phyloP scores from a whole-genome alignment of 192 early-diverging fungal species.

The Backusella mclennaniae region DNA sequence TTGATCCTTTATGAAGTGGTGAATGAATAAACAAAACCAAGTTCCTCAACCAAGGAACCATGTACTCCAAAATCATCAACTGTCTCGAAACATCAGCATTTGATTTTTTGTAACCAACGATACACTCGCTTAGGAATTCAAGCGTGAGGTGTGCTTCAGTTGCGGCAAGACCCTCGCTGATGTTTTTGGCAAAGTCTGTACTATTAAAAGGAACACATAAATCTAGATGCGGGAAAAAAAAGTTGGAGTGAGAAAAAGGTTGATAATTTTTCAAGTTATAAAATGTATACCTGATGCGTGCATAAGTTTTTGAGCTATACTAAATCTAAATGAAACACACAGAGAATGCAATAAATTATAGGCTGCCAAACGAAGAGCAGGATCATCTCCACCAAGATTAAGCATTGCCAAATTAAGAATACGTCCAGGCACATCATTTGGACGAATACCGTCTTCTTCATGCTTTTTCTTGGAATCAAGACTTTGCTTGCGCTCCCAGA shows the following conservation, averaged over 20 bases:
- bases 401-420: slow-evolving; percentile 89
- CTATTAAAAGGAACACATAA: slow-evolving; percentile 87
- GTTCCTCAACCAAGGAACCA: slow-evolving; percentile 84
- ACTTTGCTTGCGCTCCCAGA: slow-evolving; percentile 1
- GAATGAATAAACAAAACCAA: slow-evolving; percentile 54
- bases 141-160: slow-evolving; percentile 76
- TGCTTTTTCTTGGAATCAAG: not conserved
- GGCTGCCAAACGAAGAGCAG: slow-evolving; percentile 70
- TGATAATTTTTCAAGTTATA: not conserved
- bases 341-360: slow-evolving; percentile 88
- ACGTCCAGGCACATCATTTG: slow-evolving; percentile 85
- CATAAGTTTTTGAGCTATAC: slow-evolving; percentile 71
- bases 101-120: slow-evolving; percentile 73
- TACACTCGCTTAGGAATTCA: slow-evolving; percentile 82
- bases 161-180: slow-evolving; percentile 74
- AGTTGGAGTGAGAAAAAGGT: not conserved
- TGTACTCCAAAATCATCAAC: slow-evolving; percentile 76
- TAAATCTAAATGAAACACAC: slow-evolving; percentile 76
- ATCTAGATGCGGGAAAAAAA: slow-evolving; percentile 40
- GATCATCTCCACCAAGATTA: slow-evolving; percentile 78
- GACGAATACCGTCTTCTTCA: slow-evolving; percentile 50
- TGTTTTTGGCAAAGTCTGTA: slow-evolving; percentile 67
- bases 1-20: slow-evolving; percentile 37
- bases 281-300: slow-evolving; percentile 52
- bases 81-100: slow-evolving; percentile 63